Evolutionary conservation across 441 rosid genomes (phyloP).

Genomic region (Hura crepitans): DNA sequence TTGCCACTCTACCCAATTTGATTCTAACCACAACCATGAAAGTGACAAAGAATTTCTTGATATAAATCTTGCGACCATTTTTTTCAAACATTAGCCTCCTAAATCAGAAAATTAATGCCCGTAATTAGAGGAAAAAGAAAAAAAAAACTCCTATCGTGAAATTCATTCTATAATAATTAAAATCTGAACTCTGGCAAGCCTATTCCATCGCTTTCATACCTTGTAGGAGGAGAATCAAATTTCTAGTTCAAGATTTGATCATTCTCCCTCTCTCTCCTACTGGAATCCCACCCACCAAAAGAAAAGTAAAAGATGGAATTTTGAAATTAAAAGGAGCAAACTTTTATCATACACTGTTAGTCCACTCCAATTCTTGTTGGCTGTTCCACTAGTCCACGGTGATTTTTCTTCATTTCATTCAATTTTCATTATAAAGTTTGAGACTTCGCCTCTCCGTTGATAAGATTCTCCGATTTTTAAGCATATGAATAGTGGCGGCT

Average conservation of each 20-base stretch:
- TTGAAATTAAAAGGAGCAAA: neutral
- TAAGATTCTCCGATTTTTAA: neutral
- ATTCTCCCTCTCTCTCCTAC: neutral
- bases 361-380: neutral
- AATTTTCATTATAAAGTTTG: neutral
- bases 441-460: neutral
- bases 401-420: neutral
- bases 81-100: neutral
- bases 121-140: neutral
- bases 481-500: neutral
- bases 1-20: too few species aligned
- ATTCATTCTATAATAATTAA: too few species aligned
- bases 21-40: too few species aligned
- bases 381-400: neutral
- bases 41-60: neutral
- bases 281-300: neutral
- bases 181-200: too few species aligned
- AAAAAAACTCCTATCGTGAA: slow-evolving; percentile 2
- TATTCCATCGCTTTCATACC: neutral
- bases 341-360: neutral
- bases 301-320: neutral
- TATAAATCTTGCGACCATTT: neutral
- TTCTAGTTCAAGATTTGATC: neutral
- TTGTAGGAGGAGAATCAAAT: neutral
- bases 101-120: neutral